These are phyloP conservation scores for Spizellomyces sp. DNA, from an alignment of 192 early-diverging fungal genomes.

Conservation along the genomic window DNA sequence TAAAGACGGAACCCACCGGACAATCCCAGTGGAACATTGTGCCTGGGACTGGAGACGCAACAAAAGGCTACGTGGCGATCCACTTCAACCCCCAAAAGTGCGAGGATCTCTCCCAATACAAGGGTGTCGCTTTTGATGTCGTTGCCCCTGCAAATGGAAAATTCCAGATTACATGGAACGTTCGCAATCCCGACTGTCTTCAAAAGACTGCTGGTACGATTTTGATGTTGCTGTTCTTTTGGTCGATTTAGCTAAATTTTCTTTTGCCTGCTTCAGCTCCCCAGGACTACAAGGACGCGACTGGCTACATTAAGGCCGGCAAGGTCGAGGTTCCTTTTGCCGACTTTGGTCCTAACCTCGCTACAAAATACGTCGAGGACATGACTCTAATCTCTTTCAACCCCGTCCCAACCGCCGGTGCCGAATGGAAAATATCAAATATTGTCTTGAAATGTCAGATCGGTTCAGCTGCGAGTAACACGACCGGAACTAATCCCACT, in stretches of 20 bases:
- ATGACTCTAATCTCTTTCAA: slow-evolving; percentile 22
- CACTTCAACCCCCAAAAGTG: slow-evolving; percentile 31
- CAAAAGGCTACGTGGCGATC: slow-evolving; percentile 19
- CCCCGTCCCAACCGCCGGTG: slow-evolving; percentile 5
- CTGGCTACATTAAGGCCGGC: slow-evolving; percentile 12
- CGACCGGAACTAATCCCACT: not conserved
- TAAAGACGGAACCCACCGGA: slow-evolving; percentile 2
- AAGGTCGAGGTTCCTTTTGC: slow-evolving; percentile 15
- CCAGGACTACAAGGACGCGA: slow-evolving; percentile 3
- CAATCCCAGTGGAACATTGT: not conserved
- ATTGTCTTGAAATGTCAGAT: slow-evolving; percentile 7
- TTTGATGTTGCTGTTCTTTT: not conserved
- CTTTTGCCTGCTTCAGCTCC: not conserved
- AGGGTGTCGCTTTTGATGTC: slow-evolving; percentile 19
- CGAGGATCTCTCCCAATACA: slow-evolving; percentile 8
- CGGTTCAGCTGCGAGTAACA: not conserved
- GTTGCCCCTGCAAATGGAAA: slow-evolving; percentile 10
- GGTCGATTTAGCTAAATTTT: not conserved
- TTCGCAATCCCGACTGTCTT: slow-evolving; percentile 20
- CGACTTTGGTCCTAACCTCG: slow-evolving; percentile 17
- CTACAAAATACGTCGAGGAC: slow-evolving; percentile 16
- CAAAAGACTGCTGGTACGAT: not conserved
- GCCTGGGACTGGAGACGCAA: not conserved
- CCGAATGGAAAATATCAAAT: slow-evolving; percentile 24
- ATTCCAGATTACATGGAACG: slow-evolving; percentile 23